Evolutionary conservation across 2,329 filamentous ascomycete species (phyloP), one percentile per base, ranked within the genome.

Genomic region (Pseudocercospora macadamiae): DNA sequence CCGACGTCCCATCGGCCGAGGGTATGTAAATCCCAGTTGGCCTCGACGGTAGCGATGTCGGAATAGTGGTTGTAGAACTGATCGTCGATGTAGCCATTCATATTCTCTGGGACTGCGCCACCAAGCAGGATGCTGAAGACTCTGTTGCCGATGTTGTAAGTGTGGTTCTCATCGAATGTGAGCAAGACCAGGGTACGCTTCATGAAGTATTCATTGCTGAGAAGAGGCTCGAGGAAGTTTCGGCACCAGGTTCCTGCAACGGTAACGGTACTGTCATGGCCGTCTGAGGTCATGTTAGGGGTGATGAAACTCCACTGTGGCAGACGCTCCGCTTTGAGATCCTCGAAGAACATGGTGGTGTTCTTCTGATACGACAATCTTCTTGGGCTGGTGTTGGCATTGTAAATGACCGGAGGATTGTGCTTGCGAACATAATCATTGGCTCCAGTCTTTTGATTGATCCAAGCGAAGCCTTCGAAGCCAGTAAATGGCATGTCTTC

Each of bases 351-450:
- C 66, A 81, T 70, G 51, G 80, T 87, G 59, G 90, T 78, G 76
- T 91, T 92, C 81, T 93, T 93, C 74, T 90, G 87, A 70, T 86
- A 81, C 4, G 83, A 80, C 1, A 90, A 78, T 23, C 89, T 86
- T 18, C 84, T 79, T 25, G 80, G 73, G 51, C 81, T 82, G 53
- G 80, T 77, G 58, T 87, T 82, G 32, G 83, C 84, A 71, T 91
- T 82, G 75, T 85, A 90, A 55, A 88, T 78, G 57, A 93, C 77
- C 14, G 69, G 76, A 44, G 77, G 81, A 71, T 93, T 91, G 62
- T 61, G 63, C 77, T 95, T 93, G 70, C 91, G 86, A 6, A 93
- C 89, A 71, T 95, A 95, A 76, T 88, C 85, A 68, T 92, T 89
- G 49, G 82, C 81, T 26, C 83, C 82, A 2, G 82, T 89, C 65